Conservation (phyloP, 495 filamentous ascomycete genomes). For the Haplographium delicatum region DNA sequence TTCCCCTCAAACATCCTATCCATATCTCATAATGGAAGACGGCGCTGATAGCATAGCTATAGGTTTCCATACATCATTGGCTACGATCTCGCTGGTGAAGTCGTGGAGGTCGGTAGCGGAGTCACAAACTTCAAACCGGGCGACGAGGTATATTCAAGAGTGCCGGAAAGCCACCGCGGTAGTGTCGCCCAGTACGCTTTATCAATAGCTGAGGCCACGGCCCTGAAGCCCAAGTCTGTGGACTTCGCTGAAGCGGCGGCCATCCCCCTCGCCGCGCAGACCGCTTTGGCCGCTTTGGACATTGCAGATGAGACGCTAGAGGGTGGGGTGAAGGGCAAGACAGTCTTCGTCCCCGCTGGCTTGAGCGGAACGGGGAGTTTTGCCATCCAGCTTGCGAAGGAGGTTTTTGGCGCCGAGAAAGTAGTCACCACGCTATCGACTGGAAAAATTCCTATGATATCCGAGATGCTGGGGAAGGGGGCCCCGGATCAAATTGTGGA, state of each 20-base stretch:
- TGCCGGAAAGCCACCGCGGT: constrained; percentile 22
- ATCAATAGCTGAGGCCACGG: constrained; percentile 20
- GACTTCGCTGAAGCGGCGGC: constrained; percentile 31
- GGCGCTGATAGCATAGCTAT: not conserved
- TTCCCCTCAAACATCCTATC: no score
- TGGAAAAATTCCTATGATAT: constrained; percentile 42
- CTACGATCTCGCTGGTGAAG: constrained; percentile 42
- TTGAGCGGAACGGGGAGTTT: constrained; percentile 46
- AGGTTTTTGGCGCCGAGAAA: constrained; percentile 43
- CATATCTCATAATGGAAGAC: not conserved
- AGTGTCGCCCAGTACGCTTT: constrained; percentile 37
- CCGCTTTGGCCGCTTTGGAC: constrained; percentile 39
- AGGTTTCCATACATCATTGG: constrained; percentile 39
- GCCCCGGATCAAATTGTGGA: constrained; percentile 37
- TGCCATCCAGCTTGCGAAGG: constrained; percentile 48
- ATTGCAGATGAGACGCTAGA: constrained; percentile 30
- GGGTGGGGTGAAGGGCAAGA: constrained; percentile 46
- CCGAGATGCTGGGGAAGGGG: constrained; percentile 30
- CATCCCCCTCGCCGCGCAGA: constrained; percentile 35
- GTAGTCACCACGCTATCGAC: constrained; percentile 51
- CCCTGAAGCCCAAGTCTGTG: constrained; percentile 35
- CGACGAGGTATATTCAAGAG: constrained; percentile 45
- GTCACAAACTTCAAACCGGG: constrained; percentile 42
- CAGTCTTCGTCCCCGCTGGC: constrained; percentile 47
- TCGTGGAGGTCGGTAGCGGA: constrained; percentile 37